Percentiles rank a stretch among this genome's conserved stretches.
These are phyloP conservation scores for Aurinia saxatilis DNA, from an alignment of 345 rosid genomes.

Conservation along the genomic window DNA sequence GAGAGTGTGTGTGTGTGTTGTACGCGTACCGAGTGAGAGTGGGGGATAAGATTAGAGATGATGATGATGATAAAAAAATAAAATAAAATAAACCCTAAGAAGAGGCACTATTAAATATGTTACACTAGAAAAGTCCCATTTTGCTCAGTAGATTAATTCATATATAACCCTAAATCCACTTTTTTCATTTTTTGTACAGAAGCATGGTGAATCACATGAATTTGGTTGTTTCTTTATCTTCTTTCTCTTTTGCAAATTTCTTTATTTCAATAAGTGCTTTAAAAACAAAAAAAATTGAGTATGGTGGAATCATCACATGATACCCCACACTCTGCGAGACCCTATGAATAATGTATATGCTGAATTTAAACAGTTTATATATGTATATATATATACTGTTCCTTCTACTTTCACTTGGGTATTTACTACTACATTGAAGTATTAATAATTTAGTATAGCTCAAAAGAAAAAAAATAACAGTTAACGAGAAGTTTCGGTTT, in stretches of 20 bases:
- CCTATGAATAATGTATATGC: neutral
- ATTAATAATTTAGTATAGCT: too few relatives aligned
- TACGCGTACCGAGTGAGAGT: neutral
- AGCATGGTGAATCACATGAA: neutral
- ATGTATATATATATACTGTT: neutral
- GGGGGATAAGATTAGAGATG: neutral
- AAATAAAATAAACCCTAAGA: neutral
- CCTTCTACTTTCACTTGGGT: neutral
- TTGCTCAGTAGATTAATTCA: neutral
- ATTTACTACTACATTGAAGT: too few relatives aligned
- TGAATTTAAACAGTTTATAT: neutral
- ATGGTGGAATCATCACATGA: slow-evolving; percentile 8
- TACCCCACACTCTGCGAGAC: neutral
- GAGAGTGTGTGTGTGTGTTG: too few relatives aligned
- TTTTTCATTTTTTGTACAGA: neutral
- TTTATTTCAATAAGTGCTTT: neutral
- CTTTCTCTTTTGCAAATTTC: neutral
- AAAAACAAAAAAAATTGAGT: too few relatives aligned
- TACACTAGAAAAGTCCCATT: neutral
- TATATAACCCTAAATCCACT: neutral
- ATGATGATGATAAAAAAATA: neutral
- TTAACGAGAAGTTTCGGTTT: too few relatives aligned
- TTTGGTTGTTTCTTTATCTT: neutral
- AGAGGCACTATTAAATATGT: neutral
- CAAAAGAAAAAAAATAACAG: too few relatives aligned